A percentile compares a stretch with the other conserved stretches of the same genome.
Evolutionary conservation across 2,329 filamentous ascomycete species (phyloP).

Genomic region (Sclerotinia subarctica): DNA sequence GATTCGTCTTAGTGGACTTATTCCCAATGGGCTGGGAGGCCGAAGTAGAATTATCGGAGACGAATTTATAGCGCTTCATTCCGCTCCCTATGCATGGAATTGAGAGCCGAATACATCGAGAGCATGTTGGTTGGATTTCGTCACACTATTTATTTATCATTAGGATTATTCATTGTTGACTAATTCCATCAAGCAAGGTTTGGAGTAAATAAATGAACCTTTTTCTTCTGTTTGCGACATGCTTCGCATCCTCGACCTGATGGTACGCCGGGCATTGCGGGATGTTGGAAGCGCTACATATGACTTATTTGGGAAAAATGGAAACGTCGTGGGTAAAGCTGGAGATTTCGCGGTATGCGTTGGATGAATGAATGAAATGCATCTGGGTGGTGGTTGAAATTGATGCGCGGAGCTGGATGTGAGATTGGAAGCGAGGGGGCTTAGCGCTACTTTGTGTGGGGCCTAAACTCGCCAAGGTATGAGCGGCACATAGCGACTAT

Average conservation of each 20-base stretch:
- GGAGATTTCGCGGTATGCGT: too few relatives aligned
- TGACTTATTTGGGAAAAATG: neutral
- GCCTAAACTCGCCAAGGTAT: neutral
- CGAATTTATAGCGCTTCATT: neutral
- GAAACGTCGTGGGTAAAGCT: too few relatives aligned
- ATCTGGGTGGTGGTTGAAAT: neutral
- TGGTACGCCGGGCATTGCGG: constrained; percentile 50
- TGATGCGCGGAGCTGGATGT: neutral
- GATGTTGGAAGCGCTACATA: neutral
- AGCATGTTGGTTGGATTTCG: neutral
- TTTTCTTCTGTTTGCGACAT: constrained; percentile 53
- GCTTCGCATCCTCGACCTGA: constrained; percentile 50
- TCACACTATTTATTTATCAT: neutral
- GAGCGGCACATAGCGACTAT: neutral
- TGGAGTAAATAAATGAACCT: constrained; percentile 41
- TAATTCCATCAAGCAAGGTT: too few relatives aligned
- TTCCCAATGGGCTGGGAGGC: neutral
- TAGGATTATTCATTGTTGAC: neutral
- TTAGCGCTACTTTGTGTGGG: neutral
- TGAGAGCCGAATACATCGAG: neutral
- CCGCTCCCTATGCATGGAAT: constrained; percentile 1
- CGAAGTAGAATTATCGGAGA: neutral
- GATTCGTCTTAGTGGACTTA: neutral
- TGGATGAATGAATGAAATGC: neutral
- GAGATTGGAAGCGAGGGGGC: neutral